Conservation (phyloP, 371 early-diverging fungal genomes). For the Mortierella sp. region DNA sequence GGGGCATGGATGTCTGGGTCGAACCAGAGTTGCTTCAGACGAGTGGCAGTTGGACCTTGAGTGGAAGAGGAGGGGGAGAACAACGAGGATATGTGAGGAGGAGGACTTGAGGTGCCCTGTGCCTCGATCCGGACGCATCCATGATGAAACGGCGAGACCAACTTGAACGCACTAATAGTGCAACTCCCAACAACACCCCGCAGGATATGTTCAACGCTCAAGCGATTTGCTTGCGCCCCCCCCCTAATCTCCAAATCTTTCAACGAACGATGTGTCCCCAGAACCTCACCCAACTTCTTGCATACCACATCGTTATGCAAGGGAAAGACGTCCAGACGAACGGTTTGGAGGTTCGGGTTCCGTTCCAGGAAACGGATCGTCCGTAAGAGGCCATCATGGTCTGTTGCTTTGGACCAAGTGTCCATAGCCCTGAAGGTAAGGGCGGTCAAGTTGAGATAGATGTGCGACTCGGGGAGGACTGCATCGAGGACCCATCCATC, state of each 20-base stretch:
- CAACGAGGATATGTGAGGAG: not conserved
- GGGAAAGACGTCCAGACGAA: not conserved
- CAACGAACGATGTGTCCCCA: not conserved
- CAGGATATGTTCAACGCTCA: not conserved
- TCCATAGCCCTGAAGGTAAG: not conserved
- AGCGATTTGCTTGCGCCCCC: not conserved
- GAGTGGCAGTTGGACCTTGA: not conserved
- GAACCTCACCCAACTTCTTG: not conserved
- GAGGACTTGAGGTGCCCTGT: not conserved
- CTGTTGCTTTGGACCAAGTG: not conserved
- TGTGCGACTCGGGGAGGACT: not conserved
- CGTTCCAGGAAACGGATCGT: not conserved
- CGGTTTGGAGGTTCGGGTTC: not conserved
- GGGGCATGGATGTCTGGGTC: not conserved
- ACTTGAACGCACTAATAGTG: not conserved
- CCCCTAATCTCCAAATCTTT: not conserved
- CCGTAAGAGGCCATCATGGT: not conserved
- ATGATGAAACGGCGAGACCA: not conserved
- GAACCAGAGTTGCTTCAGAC: not conserved
- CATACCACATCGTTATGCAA: not conserved
- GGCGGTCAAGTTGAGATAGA: not conserved
- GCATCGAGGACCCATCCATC: not conserved
- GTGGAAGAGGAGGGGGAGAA: not conserved
- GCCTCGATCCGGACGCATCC: not conserved
- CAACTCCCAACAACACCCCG: not conserved